These are phyloP conservation scores for Jackrogersella multiformis DNA, from an alignment of 495 filamentous ascomycete species.

Conservation along the genomic window DNA sequence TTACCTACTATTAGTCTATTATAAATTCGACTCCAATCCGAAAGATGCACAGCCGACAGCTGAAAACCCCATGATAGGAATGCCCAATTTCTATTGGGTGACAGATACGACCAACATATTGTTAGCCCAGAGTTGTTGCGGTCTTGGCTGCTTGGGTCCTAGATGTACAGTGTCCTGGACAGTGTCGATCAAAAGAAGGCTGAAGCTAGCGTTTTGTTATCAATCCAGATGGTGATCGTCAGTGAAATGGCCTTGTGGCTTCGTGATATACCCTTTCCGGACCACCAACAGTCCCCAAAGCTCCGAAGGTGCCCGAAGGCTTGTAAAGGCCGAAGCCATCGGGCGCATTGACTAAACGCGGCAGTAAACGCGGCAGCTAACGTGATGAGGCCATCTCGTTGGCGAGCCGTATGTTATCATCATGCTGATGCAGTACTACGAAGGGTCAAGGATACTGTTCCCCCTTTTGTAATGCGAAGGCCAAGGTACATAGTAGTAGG, in stretches of 20 bases:
- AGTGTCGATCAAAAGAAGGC: conserved; percentile 14
- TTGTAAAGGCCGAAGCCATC: conserved; percentile 27
- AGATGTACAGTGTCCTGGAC: neutral
- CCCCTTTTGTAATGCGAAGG: conserved; percentile 10
- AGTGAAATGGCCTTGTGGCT: conserved; percentile 12
- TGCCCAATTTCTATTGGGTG: conserved; percentile 12
- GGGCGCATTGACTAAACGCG: conserved; percentile 20
- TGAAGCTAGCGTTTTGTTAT: conserved; percentile 22
- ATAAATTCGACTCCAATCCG: neutral
- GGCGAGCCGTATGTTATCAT: neutral
- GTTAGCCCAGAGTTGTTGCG: conserved; percentile 6
- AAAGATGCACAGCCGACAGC: conserved; percentile 24
- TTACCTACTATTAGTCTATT: too few relatives aligned
- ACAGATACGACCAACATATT: conserved; percentile 27
- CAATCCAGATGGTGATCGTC: conserved; percentile 39
- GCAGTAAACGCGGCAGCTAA: conserved; percentile 14
- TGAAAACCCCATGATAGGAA: conserved; percentile 17
- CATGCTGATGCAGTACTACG: conserved; percentile 1
- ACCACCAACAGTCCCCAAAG: conserved; percentile 15
- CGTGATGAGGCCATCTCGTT: neutral
- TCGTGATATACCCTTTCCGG: conserved; percentile 8
- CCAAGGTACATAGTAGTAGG: neutral
- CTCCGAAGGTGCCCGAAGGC: conserved; percentile 17
- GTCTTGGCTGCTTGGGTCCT: conserved; percentile 11
- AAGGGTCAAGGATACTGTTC: conserved; percentile 29